Base-by-base conservation (phyloP, 2,329 filamentous ascomycete species). In the Botrytis aclada region DNA sequence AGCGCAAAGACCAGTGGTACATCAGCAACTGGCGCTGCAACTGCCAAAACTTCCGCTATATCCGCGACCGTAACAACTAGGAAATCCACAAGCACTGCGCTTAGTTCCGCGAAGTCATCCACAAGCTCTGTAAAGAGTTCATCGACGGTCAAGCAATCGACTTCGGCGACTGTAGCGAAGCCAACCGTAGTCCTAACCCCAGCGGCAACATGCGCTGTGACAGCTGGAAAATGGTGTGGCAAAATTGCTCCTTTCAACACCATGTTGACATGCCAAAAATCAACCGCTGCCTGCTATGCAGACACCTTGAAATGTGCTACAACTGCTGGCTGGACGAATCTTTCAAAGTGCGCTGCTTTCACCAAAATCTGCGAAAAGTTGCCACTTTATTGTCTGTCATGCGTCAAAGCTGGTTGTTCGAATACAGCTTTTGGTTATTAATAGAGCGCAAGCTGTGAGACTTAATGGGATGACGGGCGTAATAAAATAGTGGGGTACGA, bases 171-270 rank as follows among this genome's bases (percentile, higher is more conserved):
- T 20, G 29, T 43, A 54, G 9, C 61, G 18, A 58, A 37, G 32
- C 20, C 70, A 29, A 58, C 70, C 2, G 12, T 9, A 54, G 8
- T 39, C 20, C 25, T 61, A 16, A 66, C 45, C 9, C 70, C 70
- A 58, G 45, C 45, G 10, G n/a, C 45, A 65, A 41, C 45, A 32
- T 71, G 70, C 39, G 70, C 61, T 14, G 70, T 66, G 16, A 32
- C 43, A 56, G 69, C n/a, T 45, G 70, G 70, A 18, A 41, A 56
- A 20, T 71, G 45, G 70, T 71, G 70, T 66, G 70, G 70, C n/a
- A 71, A 45, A 16, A 18, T 71, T 54, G 20, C 32, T n/a, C 43
- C 70, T 43, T 71, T 71, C 37, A 43, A 25, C 22, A n/a, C 65
- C 22, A 64, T 66, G 45, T 29, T 51, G 18, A 66, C 43, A 32